Evolutionary conservation across 1,139 yeast genomes (phyloP).

Genomic region (Diutina scorzettiae): DNA sequence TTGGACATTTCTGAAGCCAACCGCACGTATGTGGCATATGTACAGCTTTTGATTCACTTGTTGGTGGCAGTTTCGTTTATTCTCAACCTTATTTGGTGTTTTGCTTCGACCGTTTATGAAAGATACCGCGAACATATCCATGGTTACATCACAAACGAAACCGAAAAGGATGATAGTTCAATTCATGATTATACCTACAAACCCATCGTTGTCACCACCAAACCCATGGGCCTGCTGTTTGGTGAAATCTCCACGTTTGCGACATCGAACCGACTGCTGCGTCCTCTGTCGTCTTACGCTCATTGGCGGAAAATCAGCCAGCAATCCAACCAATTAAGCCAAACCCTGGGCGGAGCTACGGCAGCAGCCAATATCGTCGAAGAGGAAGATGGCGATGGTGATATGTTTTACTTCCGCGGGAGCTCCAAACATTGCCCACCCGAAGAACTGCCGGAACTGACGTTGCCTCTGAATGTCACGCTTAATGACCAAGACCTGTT

Average conservation of each 20-base stretch:
- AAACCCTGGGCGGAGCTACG: not conserved
- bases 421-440: not conserved
- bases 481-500: constrained; percentile 6
- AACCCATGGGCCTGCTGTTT: constrained; percentile 7
- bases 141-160: constrained; percentile 11
- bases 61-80: constrained; percentile 26
- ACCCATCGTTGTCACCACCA: not conserved
- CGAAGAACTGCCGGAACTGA: not conserved
- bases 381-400: not conserved
- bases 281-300: constrained; percentile 1
- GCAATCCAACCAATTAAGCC: not conserved
- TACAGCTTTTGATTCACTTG: constrained; percentile 28
- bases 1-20: constrained; percentile 21
- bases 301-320: constrained; percentile 4
- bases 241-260: not conserved
- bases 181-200: not conserved
- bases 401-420: constrained; percentile 1
- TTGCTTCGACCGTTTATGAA: constrained; percentile 16
- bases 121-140: too few relatives aligned
- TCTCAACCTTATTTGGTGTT: constrained; percentile 21
- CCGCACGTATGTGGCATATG: constrained; percentile 29
- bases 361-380: not conserved
- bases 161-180: not conserved
- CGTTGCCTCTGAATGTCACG: not conserved
- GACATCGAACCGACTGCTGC: not conserved